phyloP scores from a whole-genome alignment of 495 filamentous ascomycete genomes.

The Penicillium ochrochloron region DNA sequence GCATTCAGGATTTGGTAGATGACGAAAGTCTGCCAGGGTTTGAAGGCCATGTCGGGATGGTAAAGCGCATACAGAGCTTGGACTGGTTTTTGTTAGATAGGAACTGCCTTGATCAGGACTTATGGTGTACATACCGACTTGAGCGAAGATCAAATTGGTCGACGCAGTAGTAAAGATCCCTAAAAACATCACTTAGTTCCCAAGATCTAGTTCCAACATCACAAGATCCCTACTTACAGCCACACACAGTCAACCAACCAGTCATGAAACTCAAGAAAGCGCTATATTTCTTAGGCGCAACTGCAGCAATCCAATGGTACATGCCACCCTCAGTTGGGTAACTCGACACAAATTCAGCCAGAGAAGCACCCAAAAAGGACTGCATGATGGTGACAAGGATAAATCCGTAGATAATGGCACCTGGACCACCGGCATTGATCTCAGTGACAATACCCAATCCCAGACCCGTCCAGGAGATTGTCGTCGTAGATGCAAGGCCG shows the following conservation, averaged over 20 bases:
- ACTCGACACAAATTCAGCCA: constrained; percentile 11
- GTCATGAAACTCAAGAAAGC: constrained; percentile 6
- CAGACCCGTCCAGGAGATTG: constrained; percentile 12
- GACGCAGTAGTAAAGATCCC: constrained; percentile 14
- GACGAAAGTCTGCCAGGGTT: constrained; percentile 4
- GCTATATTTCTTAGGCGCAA: not conserved
- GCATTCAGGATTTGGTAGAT: constrained; percentile 10
- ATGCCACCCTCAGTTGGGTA: constrained; percentile 13
- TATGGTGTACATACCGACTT: constrained; percentile 1
- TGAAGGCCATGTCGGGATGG: not conserved
- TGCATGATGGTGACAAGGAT: constrained; percentile 10
- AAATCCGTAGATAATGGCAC: constrained; percentile 10
- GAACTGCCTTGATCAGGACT: not conserved
- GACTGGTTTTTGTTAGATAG: constrained; percentile 5
- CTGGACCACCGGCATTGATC: constrained; percentile 13
- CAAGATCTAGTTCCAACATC: no score
- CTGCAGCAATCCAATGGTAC: constrained; percentile 12
- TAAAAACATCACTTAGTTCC: not conserved
- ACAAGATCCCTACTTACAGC: not conserved
- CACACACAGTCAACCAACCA: constrained; percentile 9
- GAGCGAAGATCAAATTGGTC: constrained; percentile 9
- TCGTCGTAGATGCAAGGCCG: constrained; percentile 8
- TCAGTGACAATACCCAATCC: constrained; percentile 10
- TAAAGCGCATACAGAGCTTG: constrained; percentile 10
- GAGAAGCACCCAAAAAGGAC: constrained; percentile 9